Conservation (phyloP, 805 yeast genomes). For the Wickerhamiella azymoides region DNA sequence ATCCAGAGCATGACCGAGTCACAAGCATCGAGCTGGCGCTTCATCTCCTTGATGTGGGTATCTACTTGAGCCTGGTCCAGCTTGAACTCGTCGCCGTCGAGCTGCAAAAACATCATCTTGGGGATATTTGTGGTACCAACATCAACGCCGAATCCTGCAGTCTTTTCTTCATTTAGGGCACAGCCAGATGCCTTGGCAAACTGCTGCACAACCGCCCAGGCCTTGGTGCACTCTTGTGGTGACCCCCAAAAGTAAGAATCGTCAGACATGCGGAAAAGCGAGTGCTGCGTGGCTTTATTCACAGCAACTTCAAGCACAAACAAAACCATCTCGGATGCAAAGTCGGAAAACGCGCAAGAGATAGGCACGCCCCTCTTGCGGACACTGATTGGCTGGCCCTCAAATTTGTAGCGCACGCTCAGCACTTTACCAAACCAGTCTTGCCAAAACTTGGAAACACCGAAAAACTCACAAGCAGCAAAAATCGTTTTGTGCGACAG, state of each 20-base stretch:
- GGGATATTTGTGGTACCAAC: background rate
- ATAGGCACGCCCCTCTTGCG: constrained; percentile 2
- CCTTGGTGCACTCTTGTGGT: background rate
- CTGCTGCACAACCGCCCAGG: background rate
- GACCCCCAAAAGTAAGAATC: constrained; percentile 3
- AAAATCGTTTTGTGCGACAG: background rate
- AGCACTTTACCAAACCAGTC: background rate
- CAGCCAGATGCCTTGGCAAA: background rate
- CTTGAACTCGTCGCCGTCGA: background rate
- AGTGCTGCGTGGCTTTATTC: background rate
- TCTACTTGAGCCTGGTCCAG: background rate
- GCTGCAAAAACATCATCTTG: background rate
- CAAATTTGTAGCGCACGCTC: background rate
- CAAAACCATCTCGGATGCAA: background rate
- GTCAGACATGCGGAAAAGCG: background rate
- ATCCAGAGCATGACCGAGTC: background rate
- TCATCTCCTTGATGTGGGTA: background rate
- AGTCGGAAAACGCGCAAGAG: background rate
- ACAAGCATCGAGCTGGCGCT: background rate
- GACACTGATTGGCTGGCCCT: background rate
- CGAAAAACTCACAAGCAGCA: background rate
- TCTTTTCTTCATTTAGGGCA: constrained; percentile 3
- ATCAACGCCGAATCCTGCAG: background rate
- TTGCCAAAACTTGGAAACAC: constrained; percentile 1
- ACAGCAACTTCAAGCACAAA: constrained; percentile 4